A percentile compares a stretch with the other conserved stretches of the same genome.
Evolutionary conservation across 176 grass and related monocot species (phyloP).

Genomic region (Typha latifolia): DNA sequence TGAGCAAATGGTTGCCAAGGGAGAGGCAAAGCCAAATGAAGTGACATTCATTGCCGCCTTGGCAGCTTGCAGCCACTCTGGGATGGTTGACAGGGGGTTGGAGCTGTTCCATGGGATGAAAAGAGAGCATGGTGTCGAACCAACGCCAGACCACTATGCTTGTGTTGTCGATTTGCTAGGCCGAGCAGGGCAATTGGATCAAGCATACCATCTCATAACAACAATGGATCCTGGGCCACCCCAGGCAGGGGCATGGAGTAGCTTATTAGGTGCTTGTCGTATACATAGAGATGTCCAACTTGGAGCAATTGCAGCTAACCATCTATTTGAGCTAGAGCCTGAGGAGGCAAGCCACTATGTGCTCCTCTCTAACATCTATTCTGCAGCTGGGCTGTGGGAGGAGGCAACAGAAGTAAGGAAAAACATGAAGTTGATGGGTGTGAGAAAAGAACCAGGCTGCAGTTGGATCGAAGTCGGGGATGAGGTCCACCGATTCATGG

Average conservation of each 20-base stretch:
- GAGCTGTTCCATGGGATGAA: slow-evolving; percentile 62
- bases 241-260: slow-evolving; percentile 66
- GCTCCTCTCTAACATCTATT: slow-evolving; percentile 88
- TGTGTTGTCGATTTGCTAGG: slow-evolving; percentile 74
- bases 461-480: slow-evolving; percentile 78
- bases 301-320: slow-evolving; percentile 49
- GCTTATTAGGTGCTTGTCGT: slow-evolving; percentile 72
- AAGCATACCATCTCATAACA: slow-evolving; percentile 48
- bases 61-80: slow-evolving; percentile 88
- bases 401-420: slow-evolving; percentile 43
- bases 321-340: slow-evolving; percentile 75
- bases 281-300: slow-evolving; percentile 48
- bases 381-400: slow-evolving; percentile 48
- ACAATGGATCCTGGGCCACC: slow-evolving; percentile 39
- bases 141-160: slow-evolving; percentile 55
- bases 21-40: slow-evolving; percentile 55
- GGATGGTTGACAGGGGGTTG: slow-evolving; percentile 50
- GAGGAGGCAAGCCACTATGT: slow-evolving; percentile 85
- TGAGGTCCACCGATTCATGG: slow-evolving; percentile 60
- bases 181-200: slow-evolving; percentile 53
- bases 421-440: slow-evolving; percentile 46
- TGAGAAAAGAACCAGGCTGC: slow-evolving; percentile 72
- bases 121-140: slow-evolving; percentile 39
- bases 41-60: slow-evolving; percentile 77
- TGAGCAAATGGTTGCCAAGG: slow-evolving; percentile 46